These are phyloP conservation scores for Phytophthora boehmeriae DNA, from an alignment of 352 stramenopile genomes.

Conservation along the genomic window DNA sequence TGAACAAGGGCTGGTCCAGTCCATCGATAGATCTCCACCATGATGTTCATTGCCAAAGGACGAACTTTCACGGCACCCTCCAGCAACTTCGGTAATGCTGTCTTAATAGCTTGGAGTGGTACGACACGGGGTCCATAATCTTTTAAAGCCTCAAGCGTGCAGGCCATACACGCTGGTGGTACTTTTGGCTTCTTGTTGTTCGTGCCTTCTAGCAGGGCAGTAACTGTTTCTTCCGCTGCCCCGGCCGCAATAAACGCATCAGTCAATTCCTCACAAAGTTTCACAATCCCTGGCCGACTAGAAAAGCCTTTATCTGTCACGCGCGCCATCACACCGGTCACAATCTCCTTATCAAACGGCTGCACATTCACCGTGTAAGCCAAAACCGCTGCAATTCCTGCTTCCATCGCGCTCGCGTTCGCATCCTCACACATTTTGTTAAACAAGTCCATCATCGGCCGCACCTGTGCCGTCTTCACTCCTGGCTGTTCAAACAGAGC, in stretches of 20 bases:
- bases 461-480: slow-evolving; percentile 48
- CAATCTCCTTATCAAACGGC: slow-evolving; percentile 75
- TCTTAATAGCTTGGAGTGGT: slow-evolving; percentile 73
- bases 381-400: slow-evolving; percentile 72
- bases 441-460: slow-evolving; percentile 65
- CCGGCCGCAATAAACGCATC: slow-evolving; percentile 75
- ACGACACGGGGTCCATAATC: slow-evolving; percentile 81
- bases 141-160: slow-evolving; percentile 74
- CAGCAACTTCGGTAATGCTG: slow-evolving; percentile 66
- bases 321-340: slow-evolving; percentile 72
- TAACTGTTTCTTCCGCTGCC: slow-evolving; percentile 76
- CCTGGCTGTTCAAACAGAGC: slow-evolving; percentile 55
- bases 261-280: slow-evolving; percentile 81
- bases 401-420: slow-evolving; percentile 85
- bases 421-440: slow-evolving; percentile 83
- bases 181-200: slow-evolving; percentile 91
- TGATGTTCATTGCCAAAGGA: slow-evolving; percentile 75
- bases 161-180: slow-evolving; percentile 68
- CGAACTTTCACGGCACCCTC: slow-evolving; percentile 87
- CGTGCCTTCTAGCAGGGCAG: slow-evolving; percentile 78
- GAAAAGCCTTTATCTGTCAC: slow-evolving; percentile 89
- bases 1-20: slow-evolving; percentile 74
- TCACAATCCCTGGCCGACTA: slow-evolving; percentile 73
- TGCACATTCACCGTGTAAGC: slow-evolving; percentile 70
- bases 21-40: slow-evolving; percentile 86